Conservation (phyloP, 495 filamentous ascomycete genomes). For the Podospora australis region DNA sequence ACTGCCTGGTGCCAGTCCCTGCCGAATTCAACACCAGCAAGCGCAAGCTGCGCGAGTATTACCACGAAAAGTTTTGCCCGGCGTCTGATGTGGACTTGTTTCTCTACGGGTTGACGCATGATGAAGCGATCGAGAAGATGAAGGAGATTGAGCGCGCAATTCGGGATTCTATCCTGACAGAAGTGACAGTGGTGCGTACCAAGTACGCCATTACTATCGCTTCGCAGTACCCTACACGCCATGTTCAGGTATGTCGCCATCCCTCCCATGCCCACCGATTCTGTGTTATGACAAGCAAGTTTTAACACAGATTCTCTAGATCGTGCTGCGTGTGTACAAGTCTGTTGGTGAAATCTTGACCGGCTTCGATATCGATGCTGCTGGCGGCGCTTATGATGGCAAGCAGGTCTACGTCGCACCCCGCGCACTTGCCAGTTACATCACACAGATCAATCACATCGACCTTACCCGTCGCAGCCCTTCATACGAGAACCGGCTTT, state of each 20-base stretch:
- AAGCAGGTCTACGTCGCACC: constrained; percentile 67
- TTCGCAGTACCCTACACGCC: constrained; percentile 72
- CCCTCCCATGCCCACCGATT: too few relatives aligned
- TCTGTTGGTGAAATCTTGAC: constrained; percentile 74
- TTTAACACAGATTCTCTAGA: too few relatives aligned
- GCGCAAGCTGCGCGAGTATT: constrained; percentile 62
- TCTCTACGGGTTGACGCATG: constrained; percentile 67
- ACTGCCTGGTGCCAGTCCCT: constrained; percentile 66
- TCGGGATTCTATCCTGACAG: constrained; percentile 64
- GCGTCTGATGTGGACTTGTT: constrained; percentile 84
- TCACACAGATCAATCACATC: constrained; percentile 73
- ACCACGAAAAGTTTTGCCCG: constrained; percentile 69
- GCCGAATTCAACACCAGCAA: constrained; percentile 56
- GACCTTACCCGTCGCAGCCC: constrained; percentile 73
- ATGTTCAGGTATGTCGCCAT: too few relatives aligned
- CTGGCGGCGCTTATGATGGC: constrained; percentile 73
- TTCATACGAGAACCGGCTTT: constrained; percentile 81
- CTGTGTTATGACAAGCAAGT: too few relatives aligned
- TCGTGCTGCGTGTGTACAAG: constrained; percentile 78
- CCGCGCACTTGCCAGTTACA: constrained; percentile 60
- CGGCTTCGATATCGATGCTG: constrained; percentile 80
- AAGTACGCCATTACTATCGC: constrained; percentile 79
- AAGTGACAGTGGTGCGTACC: constrained; percentile 69
- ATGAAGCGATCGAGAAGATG: constrained; percentile 73
- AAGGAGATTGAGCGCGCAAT: constrained; percentile 65